These are phyloP conservation scores for Venturia pyrina DNA, from an alignment of 2,329 filamentous ascomycete species.

Conservation along the genomic window DNA sequence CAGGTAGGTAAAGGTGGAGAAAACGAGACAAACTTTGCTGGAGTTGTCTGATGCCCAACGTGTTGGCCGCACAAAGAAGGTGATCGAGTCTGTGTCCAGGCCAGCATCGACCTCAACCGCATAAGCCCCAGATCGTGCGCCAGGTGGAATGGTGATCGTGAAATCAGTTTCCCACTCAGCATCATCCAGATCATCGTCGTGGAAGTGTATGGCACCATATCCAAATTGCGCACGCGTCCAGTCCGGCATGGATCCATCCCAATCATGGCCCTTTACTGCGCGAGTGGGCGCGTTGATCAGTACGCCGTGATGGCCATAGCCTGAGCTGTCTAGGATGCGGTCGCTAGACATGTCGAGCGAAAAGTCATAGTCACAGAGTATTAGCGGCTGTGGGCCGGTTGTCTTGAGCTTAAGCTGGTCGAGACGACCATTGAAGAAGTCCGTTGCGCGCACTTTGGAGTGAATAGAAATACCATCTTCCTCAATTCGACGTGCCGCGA, in stretches of 20 bases:
- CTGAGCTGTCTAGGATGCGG: neutral
- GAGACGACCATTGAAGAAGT: neutral
- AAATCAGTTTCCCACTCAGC: conserved; percentile 27
- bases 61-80: neutral
- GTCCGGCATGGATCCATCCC: conserved; percentile 14
- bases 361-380: neutral
- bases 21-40: neutral
- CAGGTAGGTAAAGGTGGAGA: neutral
- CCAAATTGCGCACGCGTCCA: conserved; percentile 26
- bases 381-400: neutral
- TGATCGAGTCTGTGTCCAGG: neutral
- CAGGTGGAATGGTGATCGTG: conserved; percentile 17
- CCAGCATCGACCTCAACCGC: neutral
- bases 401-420: neutral
- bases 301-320: neutral
- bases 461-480: neutral
- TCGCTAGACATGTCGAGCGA: neutral
- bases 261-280: neutral
- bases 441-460: neutral
- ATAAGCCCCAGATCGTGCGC: conserved; percentile 6
- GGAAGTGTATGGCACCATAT: conserved; percentile 30
- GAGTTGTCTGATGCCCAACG: neutral
- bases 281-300: neutral
- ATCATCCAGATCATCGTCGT: conserved; percentile 31
- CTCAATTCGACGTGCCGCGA: neutral